Evolutionary conservation across 805 yeast species (phyloP), one percentile per base, ranked within the genome.

Genomic region (Saccharomyces paradoxus): DNA sequence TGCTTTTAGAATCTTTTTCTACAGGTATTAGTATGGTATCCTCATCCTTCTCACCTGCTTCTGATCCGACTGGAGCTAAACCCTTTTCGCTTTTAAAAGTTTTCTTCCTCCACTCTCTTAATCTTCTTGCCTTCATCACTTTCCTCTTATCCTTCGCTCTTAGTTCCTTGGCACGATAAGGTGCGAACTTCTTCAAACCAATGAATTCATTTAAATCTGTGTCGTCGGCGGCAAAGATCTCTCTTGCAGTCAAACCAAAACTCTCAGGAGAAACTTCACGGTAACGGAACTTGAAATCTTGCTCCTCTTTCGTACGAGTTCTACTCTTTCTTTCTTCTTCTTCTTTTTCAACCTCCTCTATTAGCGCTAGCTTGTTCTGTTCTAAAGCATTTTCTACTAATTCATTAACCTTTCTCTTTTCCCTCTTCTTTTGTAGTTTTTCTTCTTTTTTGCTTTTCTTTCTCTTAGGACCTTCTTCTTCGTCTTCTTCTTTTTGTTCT

Each of bases 251-350:
- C 50, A 94, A 77, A 12, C 98, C 98, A 72, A 81, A 94, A 9
- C 90, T 74, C 64, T 94, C 98, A 8, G 99, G 97, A 0, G 96
- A 90, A 3, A 94, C 98, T 63, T 90, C 96, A 63, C 97, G 81
- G 68, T 94, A 94, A 63, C 83, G 84, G 78, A 94, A 92, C 53
- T 76, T 79, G 44, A 81, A 63, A 6, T 69, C 77, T 14, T 78
- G 78, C 2, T 75, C 76, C 4, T 69, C 77, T 47, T 70, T 70
- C 8, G 75, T 70, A 29, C 74, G 73, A 1, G 82, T 74, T 57
- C 90, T 83, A 51, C 88, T 81, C 60, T 82, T 81, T 58, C 74
- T 69, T 59, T 77, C 81, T 51, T 73, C 74, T 48, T 61, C 67
- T 54, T 77, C 85, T 56, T 78, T 79, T 58, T 82, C 86, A 7